Evolutionary conservation across 2,329 filamentous ascomycete species (phyloP).

Genomic region (Dactylellina sp.): DNA sequence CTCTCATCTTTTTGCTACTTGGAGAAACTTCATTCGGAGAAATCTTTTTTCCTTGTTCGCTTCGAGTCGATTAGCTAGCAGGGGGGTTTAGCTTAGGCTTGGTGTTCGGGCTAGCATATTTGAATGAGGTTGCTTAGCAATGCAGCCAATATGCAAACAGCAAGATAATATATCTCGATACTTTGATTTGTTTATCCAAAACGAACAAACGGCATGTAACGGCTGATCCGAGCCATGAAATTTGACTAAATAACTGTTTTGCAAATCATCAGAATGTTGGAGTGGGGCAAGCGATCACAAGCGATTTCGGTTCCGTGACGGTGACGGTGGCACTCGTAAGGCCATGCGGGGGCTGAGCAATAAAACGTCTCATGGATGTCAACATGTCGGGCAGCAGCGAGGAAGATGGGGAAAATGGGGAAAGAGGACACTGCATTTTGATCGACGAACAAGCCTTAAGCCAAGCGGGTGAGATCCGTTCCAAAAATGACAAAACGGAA

Average conservation of each 20-base stretch:
- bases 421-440: not conserved
- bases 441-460: constrained; percentile 35
- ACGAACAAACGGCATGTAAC: not conserved
- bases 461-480: constrained; percentile 14
- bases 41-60: constrained; percentile 5
- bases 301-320: constrained; percentile 42
- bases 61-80: not conserved
- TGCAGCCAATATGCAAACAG: too few species aligned
- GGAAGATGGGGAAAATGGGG: not conserved
- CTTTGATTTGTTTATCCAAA: not conserved
- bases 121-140: too few species aligned
- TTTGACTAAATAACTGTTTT: too few species aligned
- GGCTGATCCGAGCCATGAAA: too few species aligned
- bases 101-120: too few species aligned
- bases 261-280: not conserved
- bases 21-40: not conserved
- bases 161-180: too few species aligned
- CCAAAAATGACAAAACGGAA: constrained; percentile 24
- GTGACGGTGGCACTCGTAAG: constrained; percentile 15
- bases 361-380: not conserved
- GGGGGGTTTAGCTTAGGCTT: not conserved
- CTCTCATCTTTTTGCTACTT: constrained; percentile 6
- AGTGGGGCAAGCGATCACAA: constrained; percentile 32
- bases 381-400: not conserved
- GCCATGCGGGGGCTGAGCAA: constrained; percentile 8